Percentiles rank a stretch among this genome's conserved stretches.
These are phyloP conservation scores for Jimgerdemannia flammicorona DNA, from an alignment of 192 early-diverging fungal species.

Conservation along the genomic window DNA sequence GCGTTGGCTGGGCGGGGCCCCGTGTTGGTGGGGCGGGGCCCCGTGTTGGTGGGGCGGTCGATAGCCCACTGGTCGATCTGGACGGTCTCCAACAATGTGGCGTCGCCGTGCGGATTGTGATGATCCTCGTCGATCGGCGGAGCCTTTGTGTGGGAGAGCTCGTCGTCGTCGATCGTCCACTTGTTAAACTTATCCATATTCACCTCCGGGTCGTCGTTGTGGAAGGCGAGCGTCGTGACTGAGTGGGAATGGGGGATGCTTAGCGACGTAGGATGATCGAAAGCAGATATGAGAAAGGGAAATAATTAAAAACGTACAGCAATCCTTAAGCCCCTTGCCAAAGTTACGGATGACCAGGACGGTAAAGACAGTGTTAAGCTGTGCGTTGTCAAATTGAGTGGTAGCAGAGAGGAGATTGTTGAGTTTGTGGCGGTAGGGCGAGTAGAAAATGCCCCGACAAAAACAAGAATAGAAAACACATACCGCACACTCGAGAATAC, in stretches of 20 bases:
- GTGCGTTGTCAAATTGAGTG: not conserved
- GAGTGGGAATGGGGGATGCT: not conserved
- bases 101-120: not conserved
- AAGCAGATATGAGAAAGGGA: not conserved
- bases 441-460: too few relatives aligned
- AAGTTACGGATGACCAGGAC: conserved; percentile 4
- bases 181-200: not conserved
- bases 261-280: not conserved
- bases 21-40: too few relatives aligned
- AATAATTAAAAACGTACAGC: not conserved
- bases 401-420: not conserved
- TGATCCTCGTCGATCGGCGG: not conserved
- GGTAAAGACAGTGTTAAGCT: not conserved
- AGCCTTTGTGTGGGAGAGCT: too few relatives aligned
- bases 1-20: too few relatives aligned
- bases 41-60: too few relatives aligned
- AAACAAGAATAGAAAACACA: not conserved
- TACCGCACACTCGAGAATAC: not conserved
- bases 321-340: conserved; percentile 3
- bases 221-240: not conserved
- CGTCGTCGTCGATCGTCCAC: not conserved
- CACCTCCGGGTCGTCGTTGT: not conserved
- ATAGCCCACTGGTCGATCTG: not conserved
- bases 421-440: not conserved
- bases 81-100: not conserved